Base-by-base conservation (phyloP, 495 filamentous ascomycete genomes). In the Letharia columbiana region DNA sequence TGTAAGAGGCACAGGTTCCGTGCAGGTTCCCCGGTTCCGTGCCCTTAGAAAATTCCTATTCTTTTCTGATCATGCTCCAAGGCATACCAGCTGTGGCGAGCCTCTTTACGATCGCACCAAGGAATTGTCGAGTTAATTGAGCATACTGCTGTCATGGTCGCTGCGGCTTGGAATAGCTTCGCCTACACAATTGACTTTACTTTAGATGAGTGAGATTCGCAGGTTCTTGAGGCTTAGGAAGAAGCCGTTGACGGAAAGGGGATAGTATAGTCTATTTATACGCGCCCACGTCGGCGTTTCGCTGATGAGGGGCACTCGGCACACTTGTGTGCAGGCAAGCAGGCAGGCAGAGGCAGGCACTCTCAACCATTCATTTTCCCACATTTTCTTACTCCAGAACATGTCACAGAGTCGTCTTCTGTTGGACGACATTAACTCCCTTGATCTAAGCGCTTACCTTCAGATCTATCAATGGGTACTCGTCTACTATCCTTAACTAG, bases 401-500 rank as follows among this genome's bases (percentile, higher is more conserved):
- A 56, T 40, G 50, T 64, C 17, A 45, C 39, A 44, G 11, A 13
- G 39, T 58, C 39, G 31, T 54, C 63, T 31, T 66, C 41, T 54
- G 62, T 64, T 69, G 54, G 59, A 54, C 17, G n/a, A 66, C 60
- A 61, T 58, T 57, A 52, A 54, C 20, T 54, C n/a, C 52, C 41
- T 42, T 37, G 18, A 67, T 61, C 33, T 37, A 69, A 70, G 64
- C 64, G 62, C 64, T 66, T 65, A 69, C 60, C 37, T 45, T 12
- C 35, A 20, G 40, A 28, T 45, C 28, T 40, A 69, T 69, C 68
- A 67, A 69, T 61, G 64, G 68, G 49, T 37, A 20, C 20, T 54
- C 28, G 57, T 20, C 42, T 63, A 37, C 61, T 56, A 33, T 47
- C 18, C 28, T 60, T 20, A 20, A 45, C 61, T 28, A 67, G 20